Evolutionary conservation across 805 yeast genomes (phyloP).

Genomic region (Tetrapisispora namnaoensis): DNA sequence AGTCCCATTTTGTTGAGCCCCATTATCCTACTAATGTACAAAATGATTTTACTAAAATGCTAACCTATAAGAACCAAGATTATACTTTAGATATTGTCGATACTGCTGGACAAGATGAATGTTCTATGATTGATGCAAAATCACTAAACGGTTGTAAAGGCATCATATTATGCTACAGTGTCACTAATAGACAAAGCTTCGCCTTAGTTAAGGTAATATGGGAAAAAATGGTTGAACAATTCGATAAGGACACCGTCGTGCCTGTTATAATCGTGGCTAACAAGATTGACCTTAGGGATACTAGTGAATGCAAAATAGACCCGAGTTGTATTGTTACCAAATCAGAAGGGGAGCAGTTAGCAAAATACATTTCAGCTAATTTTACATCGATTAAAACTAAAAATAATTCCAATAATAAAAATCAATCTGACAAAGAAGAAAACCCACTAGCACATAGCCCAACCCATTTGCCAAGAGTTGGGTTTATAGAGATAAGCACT

Average conservation of each 20-base stretch:
- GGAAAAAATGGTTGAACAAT: constrained; percentile 70
- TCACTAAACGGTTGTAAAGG: constrained; percentile 71
- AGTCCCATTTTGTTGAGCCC: constrained; percentile 77
- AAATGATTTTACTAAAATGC: constrained; percentile 65
- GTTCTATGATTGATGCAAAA: constrained; percentile 67
- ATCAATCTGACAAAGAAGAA: not conserved
- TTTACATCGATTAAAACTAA: not conserved
- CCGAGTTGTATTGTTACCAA: constrained; percentile 8
- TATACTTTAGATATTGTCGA: constrained; percentile 79
- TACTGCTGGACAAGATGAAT: constrained; percentile 92
- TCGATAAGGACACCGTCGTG: constrained; percentile 46
- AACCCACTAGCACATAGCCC: not conserved
- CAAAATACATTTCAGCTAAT: not conserved
- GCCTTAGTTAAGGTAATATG: constrained; percentile 67
- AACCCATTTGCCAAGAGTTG: constrained; percentile 1
- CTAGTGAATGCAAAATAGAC: constrained; percentile 1
- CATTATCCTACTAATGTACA: constrained; percentile 82
- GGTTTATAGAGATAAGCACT: constrained; percentile 24
- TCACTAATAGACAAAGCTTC: constrained; percentile 67
- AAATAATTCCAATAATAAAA: not conserved
- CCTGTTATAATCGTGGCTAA: constrained; percentile 57
- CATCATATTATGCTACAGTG: constrained; percentile 70
- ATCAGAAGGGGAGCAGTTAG: constrained; percentile 14
- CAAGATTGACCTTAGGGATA: constrained; percentile 18
- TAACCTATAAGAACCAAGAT: constrained; percentile 53